phyloP scores from a whole-genome alignment of 768 basidiomycete species.

The Leccinum aurantiacum region DNA sequence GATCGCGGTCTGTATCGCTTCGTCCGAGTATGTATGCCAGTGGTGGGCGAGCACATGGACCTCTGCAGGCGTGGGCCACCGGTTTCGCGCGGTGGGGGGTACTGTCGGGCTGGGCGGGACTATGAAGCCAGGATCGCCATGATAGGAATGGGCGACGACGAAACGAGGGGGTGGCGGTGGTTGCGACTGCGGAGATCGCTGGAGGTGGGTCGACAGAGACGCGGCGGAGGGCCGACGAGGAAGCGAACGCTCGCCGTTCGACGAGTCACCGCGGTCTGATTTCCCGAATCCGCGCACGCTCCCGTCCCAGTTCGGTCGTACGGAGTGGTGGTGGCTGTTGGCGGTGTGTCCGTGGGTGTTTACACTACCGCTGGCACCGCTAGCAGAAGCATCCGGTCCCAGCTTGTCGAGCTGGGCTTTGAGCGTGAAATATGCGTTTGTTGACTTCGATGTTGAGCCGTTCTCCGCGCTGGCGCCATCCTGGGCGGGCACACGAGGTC shows the following conservation, averaged over 20 bases:
- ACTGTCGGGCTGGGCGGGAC: slow-evolving; percentile 37
- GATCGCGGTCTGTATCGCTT: slow-evolving; percentile 65
- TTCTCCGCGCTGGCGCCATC: slow-evolving; percentile 29
- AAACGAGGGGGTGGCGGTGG: slow-evolving; percentile 35
- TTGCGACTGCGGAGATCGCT: slow-evolving; percentile 31
- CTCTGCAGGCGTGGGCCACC: slow-evolving; percentile 24
- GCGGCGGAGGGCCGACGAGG: slow-evolving; percentile 34
- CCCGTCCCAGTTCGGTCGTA: slow-evolving; percentile 44
- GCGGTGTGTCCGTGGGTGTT: not conserved
- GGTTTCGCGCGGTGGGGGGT: slow-evolving; percentile 4
- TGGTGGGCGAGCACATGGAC: slow-evolving; percentile 59
- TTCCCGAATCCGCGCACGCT: slow-evolving; percentile 60
- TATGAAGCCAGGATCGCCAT: slow-evolving; percentile 26
- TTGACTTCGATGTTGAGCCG: slow-evolving; percentile 22
- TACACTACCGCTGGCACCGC: not conserved
- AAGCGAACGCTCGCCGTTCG: slow-evolving; percentile 19
- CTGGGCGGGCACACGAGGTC: slow-evolving; percentile 40
- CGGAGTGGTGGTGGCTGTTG: not conserved
- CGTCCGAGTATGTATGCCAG: slow-evolving; percentile 81
- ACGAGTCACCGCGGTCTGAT: slow-evolving; percentile 31
- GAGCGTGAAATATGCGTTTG: slow-evolving; percentile 58
- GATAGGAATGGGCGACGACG: slow-evolving; percentile 41
- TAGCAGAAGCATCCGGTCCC: slow-evolving; percentile 21
- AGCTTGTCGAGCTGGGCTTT: slow-evolving; percentile 58
- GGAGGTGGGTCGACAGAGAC: slow-evolving; percentile 44